phyloP scores from a whole-genome alignment of 2,329 filamentous ascomycete genomes.

The Penicillium sp. region DNA sequence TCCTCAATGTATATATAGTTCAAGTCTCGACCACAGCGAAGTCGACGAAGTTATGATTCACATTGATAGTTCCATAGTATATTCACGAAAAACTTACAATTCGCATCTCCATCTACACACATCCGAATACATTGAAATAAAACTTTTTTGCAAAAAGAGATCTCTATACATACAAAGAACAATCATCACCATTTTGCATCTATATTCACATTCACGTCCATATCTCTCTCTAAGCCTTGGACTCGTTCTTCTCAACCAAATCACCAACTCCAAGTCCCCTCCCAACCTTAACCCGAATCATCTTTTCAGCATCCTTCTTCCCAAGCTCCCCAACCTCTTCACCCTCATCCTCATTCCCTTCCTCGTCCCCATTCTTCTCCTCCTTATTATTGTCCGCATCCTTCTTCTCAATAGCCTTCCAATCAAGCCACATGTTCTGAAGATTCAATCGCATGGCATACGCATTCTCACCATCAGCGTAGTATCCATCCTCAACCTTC shows the following conservation, averaged over 20 bases:
- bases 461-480: conserved; percentile 96
- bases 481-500: conserved; percentile 59
- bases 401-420: conserved; percentile 48
- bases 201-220: not conserved
- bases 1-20: not conserved
- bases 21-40: not conserved
- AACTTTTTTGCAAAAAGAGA: not conserved
- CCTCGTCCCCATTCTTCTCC: conserved; percentile 29
- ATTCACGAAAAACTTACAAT: not conserved
- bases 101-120: not conserved
- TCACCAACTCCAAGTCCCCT: conserved; percentile 72
- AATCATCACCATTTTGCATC: not conserved
- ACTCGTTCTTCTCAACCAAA: conserved; percentile 52
- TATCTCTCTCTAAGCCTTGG: conserved; percentile 5
- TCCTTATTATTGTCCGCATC: conserved; percentile 36
- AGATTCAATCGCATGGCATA: conserved; percentile 92
- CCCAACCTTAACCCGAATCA: conserved; percentile 84
- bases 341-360: conserved; percentile 59
- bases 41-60: not conserved
- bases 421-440: conserved; percentile 47
- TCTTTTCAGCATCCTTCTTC: conserved; percentile 57
- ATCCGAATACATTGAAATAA: not conserved
- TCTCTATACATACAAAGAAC: conserved; percentile 4
- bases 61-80: not conserved
- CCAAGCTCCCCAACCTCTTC: conserved; percentile 68